A percentile compares a stretch with the other conserved stretches of the same genome.
These are phyloP conservation scores for Fusarium bactridioides DNA, from an alignment of 2,329 filamentous ascomycete genomes.

Conservation along the genomic window DNA sequence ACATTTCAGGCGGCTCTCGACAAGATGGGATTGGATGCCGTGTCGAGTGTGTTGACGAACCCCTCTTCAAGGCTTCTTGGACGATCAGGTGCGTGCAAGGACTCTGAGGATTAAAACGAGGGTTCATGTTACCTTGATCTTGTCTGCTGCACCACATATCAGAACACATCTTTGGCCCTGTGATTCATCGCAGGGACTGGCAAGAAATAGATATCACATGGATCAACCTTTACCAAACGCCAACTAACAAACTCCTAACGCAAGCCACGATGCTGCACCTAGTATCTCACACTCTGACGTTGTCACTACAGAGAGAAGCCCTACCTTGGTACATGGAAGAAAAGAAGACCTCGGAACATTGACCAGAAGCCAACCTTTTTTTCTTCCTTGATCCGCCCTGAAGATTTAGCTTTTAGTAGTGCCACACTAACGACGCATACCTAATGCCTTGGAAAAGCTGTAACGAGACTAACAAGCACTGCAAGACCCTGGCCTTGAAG, in stretches of 20 bases:
- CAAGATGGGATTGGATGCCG: conserved; percentile 21
- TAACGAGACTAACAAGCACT: neutral
- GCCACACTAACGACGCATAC: conserved; percentile 2
- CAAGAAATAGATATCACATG: neutral
- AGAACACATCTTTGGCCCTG: neutral
- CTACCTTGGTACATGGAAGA: neutral
- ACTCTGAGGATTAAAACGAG: conserved; percentile 6
- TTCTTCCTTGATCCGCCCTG: neutral
- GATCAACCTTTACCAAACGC: neutral
- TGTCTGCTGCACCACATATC: neutral
- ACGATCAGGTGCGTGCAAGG: conserved; percentile 18
- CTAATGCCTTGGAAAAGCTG: conserved; percentile 27
- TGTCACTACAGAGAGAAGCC: neutral
- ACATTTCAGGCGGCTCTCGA: conserved; percentile 25
- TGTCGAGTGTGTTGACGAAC: conserved; percentile 12
- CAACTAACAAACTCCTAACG: neutral
- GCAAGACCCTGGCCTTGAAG: neutral
- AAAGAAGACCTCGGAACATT: conserved; percentile 17
- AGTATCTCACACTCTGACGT: conserved; percentile 15
- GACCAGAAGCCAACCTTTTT: conserved; percentile 5
- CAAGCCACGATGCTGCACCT: conserved; percentile 8
- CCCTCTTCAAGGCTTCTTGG: conserved; percentile 5
- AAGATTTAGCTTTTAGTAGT: conserved; percentile 8
- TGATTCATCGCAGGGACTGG: neutral
- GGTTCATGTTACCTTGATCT: neutral